Evolutionary conservation across 2,329 filamentous ascomycete genomes (phyloP).

Genomic region (Fulvia fulva): DNA sequence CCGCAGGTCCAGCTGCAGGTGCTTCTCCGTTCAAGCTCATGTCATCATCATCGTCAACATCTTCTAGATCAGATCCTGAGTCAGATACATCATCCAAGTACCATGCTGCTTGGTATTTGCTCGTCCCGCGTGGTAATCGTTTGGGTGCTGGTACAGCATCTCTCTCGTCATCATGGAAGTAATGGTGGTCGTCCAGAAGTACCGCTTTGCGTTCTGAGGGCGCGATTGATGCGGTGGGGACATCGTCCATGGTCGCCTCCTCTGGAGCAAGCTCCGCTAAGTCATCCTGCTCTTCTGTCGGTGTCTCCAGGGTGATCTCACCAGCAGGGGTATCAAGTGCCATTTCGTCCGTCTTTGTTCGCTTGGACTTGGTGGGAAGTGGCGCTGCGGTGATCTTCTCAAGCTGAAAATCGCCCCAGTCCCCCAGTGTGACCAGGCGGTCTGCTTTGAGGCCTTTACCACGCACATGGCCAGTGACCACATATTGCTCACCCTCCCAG

Average conservation of each 20-base stretch:
- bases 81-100: constrained; percentile 78
- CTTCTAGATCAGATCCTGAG: constrained; percentile 79
- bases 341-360: constrained; percentile 57
- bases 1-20: constrained; percentile 63
- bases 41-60: constrained; percentile 52
- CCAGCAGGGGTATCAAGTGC: constrained; percentile 58
- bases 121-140: constrained; percentile 83
- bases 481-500: constrained; percentile 56
- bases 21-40: constrained; percentile 48
- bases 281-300: constrained; percentile 77
- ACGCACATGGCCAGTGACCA: constrained; percentile 76
- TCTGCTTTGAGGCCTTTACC: constrained; percentile 86
- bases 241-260: constrained; percentile 71
- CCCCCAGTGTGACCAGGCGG: constrained; percentile 82
- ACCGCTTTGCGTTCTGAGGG: constrained; percentile 68
- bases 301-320: constrained; percentile 62
- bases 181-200: constrained; percentile 92
- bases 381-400: constrained; percentile 81
- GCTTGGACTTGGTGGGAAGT: constrained; percentile 52
- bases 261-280: constrained; percentile 82
- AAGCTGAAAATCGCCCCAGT: constrained; percentile 92
- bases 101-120: constrained; percentile 92
- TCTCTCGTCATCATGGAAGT: constrained; percentile 85
- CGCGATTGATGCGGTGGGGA: constrained; percentile 50
- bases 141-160: constrained; percentile 61